Evolutionary conservation across 306 rosid species (phyloP).

Genomic region (Prosopis cineraria): DNA sequence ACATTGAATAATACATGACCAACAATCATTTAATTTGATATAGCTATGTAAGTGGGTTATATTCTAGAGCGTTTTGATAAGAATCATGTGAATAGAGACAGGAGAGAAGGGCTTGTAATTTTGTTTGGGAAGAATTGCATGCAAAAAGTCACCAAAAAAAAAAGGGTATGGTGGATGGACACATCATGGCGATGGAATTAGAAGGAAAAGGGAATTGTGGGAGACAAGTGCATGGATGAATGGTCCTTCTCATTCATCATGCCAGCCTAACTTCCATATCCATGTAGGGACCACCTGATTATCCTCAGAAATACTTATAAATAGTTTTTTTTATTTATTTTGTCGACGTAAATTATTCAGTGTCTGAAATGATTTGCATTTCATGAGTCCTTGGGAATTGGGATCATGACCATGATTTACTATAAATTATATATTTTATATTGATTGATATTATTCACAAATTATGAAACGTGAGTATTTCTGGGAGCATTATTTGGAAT

Average conservation of each 20-base stretch:
- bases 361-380: not conserved
- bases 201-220: not conserved
- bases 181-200: not conserved
- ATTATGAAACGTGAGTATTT: too few species aligned
- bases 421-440: not conserved
- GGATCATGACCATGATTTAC: not conserved
- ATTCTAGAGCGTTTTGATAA: too few species aligned
- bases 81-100: too few species aligned
- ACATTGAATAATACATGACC: too few species aligned
- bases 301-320: not conserved
- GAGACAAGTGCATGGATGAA: not conserved
- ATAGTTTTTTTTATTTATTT: not conserved
- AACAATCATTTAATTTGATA: too few species aligned
- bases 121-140: not conserved
- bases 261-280: conserved; percentile 45
- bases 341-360: not conserved
- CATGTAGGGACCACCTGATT: not conserved
- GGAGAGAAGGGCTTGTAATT: too few species aligned
- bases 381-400: not conserved
- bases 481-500: too few species aligned
- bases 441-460: too few species aligned
- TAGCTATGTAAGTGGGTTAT: too few species aligned
- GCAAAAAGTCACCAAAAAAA: not conserved
- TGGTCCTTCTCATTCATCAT: conserved; percentile 35
- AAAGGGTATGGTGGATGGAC: not conserved